Evolutionary conservation across 257 asterid genomes (phyloP).

Genomic region (Solanum etuberosum): DNA sequence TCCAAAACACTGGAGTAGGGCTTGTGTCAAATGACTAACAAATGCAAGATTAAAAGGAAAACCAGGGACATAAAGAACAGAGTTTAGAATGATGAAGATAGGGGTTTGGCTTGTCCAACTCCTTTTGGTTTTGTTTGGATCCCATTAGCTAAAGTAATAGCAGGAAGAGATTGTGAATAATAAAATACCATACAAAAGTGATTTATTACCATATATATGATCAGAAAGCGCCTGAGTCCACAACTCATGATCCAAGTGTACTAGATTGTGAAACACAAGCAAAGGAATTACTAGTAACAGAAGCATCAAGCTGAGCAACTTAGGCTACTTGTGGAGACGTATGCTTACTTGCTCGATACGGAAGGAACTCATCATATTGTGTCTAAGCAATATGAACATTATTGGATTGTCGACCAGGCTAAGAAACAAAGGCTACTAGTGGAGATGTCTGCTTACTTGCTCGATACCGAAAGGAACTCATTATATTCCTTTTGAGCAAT

Average conservation of each 20-base stretch:
- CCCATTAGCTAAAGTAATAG: neutral
- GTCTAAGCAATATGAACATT: neutral
- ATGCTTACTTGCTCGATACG: neutral
- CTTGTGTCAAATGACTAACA: neutral
- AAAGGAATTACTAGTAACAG: neutral
- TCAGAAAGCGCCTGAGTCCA: neutral
- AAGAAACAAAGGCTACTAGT: neutral
- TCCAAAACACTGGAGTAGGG: too few species aligned
- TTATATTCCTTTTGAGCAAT: neutral
- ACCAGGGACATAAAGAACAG: neutral
- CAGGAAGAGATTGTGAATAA: neutral
- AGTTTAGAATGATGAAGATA: neutral
- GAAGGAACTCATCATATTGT: neutral
- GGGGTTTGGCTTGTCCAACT: neutral
- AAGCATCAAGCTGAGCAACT: neutral
- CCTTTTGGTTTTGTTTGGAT: neutral
- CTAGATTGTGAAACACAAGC: neutral
- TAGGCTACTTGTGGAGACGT: neutral
- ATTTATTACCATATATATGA: neutral
- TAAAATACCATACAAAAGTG: neutral
- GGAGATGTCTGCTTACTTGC: neutral
- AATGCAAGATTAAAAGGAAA: neutral
- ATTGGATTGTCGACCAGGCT: neutral
- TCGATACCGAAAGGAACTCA: neutral
- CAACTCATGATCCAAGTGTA: neutral